Evolutionary conservation across 2,329 filamentous ascomycete species (phyloP).

Genomic region (Nakataea oryzae): DNA sequence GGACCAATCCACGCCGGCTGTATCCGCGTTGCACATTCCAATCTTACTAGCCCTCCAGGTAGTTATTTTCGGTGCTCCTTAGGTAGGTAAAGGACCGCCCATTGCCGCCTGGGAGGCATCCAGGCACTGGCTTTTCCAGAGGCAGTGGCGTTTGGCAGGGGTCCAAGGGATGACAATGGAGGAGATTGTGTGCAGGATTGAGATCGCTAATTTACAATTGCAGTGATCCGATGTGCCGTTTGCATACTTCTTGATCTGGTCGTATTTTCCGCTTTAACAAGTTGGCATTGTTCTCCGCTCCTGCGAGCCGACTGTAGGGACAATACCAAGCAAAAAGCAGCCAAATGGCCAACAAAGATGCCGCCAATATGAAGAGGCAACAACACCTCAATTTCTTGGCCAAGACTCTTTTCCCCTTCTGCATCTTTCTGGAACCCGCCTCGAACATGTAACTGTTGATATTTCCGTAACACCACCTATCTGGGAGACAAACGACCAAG

Average conservation of each 20-base stretch:
- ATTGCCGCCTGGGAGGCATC: too few relatives aligned
- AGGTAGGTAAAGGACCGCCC: too few relatives aligned
- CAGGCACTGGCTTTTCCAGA: too few relatives aligned
- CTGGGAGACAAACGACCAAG: neutral
- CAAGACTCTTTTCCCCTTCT: neutral
- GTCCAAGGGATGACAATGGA: neutral
- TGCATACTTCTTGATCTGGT: neutral
- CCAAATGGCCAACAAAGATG: neutral
- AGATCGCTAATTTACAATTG: neutral
- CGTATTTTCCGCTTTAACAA: neutral
- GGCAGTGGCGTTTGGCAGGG: too few relatives aligned
- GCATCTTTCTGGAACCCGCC: neutral
- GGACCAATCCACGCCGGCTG: too few relatives aligned
- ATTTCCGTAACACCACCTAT: neutral
- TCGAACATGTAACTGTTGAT: neutral
- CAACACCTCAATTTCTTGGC: neutral
- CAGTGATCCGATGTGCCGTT: neutral
- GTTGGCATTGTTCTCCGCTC: neutral
- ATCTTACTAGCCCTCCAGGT: too few relatives aligned
- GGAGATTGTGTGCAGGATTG: neutral
- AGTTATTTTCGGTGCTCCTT: too few relatives aligned
- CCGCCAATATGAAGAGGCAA: neutral
- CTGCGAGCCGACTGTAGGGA: neutral
- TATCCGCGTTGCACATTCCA: too few relatives aligned
- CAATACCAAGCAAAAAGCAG: neutral